These are phyloP conservation scores for Pelargonium citronellum DNA, from an alignment of 441 rosid species.

Conservation along the genomic window DNA sequence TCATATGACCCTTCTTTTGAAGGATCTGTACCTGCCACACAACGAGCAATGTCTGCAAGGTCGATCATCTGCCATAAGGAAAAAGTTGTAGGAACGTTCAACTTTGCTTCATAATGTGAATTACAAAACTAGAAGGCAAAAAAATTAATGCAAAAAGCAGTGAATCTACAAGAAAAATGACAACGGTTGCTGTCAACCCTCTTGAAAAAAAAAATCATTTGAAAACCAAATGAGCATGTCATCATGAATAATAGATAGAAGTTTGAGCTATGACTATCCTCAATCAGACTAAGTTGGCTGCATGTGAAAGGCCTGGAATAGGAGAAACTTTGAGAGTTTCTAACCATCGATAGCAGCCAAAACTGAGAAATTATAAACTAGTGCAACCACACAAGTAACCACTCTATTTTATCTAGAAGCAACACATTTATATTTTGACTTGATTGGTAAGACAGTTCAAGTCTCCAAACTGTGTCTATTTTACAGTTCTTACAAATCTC, in stretches of 20 bases:
- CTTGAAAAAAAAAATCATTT: not conserved
- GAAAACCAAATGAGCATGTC: not conserved
- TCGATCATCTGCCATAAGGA: slow-evolving; percentile 57
- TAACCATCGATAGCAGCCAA: not conserved
- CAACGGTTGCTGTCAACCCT: not conserved
- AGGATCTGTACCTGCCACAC: slow-evolving; percentile 62
- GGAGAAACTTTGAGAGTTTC: not conserved
- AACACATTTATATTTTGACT: not conserved
- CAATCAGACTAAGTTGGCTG: not conserved
- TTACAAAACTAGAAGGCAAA: slow-evolving; percentile 2
- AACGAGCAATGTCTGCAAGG: slow-evolving; percentile 79
- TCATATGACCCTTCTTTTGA: slow-evolving; percentile 56
- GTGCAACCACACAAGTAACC: not conserved
- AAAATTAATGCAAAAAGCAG: not conserved
- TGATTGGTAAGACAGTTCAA: not conserved
- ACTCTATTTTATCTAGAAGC: not conserved
- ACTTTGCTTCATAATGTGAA: not conserved
- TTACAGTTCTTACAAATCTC: not conserved
- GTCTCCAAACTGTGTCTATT: not conserved
- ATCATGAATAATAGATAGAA: slow-evolving; percentile 5
- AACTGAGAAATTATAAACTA: not conserved
- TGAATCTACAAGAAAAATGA: slow-evolving; percentile 14
- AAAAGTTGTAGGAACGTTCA: not conserved
- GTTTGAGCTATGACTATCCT: not conserved
- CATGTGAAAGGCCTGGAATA: not conserved